phyloP scores from a whole-genome alignment of 768 basidiomycete species.

The Cystofilobasidium ferigula region DNA sequence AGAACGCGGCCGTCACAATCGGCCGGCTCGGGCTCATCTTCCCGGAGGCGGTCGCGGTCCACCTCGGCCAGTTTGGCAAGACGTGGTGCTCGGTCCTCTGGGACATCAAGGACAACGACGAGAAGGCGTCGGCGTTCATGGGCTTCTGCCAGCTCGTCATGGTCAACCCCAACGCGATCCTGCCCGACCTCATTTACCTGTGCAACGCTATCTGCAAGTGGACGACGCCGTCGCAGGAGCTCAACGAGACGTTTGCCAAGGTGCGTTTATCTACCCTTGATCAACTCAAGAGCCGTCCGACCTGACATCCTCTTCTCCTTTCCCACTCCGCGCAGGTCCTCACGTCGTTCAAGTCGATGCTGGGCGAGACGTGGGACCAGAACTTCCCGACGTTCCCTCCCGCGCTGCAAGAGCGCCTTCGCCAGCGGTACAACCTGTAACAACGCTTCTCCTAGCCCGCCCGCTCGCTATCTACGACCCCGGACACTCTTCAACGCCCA shows the following conservation, averaged over 20 bases:
- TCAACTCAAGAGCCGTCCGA: neutral
- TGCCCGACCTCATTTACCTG: conserved; percentile 91
- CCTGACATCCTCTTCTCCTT: neutral
- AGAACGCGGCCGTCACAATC: conserved; percentile 98
- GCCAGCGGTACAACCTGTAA: conserved; percentile 73
- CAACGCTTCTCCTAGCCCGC: neutral
- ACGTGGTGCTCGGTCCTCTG: conserved; percentile 91
- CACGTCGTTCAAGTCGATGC: conserved; percentile 78
- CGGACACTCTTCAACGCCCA: too few relatives aligned
- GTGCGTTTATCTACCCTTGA: conserved; percentile 32
- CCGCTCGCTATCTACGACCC: neutral
- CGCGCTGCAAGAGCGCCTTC: conserved; percentile 74
- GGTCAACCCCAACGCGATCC: conserved; percentile 82
- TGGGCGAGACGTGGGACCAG: conserved; percentile 65
- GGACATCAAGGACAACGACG: conserved; percentile 98
- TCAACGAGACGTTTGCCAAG: conserved; percentile 83
- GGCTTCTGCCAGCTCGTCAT: conserved; percentile 94
- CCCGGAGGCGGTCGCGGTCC: conserved; percentile 74
- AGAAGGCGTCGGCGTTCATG: conserved; percentile 97
- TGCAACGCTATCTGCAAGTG: conserved; percentile 95
- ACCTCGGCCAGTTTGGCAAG: conserved; percentile 79
- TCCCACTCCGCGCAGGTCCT: conserved; percentile 54
- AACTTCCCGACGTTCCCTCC: conserved; percentile 77
- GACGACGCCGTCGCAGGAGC: conserved; percentile 79
- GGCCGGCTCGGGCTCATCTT: conserved; percentile 91